Evolutionary conservation across 805 yeast species (phyloP).

Genomic region (Kazachstania psychrophila): DNA sequence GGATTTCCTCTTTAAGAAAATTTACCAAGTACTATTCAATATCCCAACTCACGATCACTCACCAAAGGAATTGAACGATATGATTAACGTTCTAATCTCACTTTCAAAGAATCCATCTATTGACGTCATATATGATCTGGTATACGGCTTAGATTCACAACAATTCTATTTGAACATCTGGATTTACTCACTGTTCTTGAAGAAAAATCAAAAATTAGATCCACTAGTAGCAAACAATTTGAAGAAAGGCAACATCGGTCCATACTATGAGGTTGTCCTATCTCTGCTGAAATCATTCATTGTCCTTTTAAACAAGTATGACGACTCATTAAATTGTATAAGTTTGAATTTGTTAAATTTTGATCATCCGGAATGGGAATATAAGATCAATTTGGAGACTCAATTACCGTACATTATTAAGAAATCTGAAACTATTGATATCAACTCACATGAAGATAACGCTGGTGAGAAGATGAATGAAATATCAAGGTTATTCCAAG

Average conservation of each 20-base stretch:
- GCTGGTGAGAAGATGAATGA: constrained; percentile 5
- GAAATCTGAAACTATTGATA: constrained; percentile 3
- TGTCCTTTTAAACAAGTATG: constrained; percentile 22
- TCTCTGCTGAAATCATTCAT: constrained; percentile 30
- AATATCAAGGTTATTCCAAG: constrained; percentile 30
- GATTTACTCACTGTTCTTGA: constrained; percentile 31
- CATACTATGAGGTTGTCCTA: constrained; percentile 27
- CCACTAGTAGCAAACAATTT: constrained; percentile 9
- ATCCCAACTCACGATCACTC: constrained; percentile 30
- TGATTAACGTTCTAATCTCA: constrained; percentile 56
- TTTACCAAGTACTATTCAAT: constrained; percentile 37
- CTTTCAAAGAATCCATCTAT: constrained; percentile 39
- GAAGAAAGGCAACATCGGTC: constrained; percentile 6
- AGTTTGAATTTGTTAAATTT: constrained; percentile 27
- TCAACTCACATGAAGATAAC: not conserved
- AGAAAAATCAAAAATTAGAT: constrained; percentile 20
- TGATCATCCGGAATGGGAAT: constrained; percentile 32
- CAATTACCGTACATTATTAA: constrained; percentile 30
- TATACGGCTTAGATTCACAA: constrained; percentile 10
- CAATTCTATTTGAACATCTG: constrained; percentile 29
- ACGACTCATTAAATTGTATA: constrained; percentile 19
- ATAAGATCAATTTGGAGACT: constrained; percentile 29
- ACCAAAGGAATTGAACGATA: constrained; percentile 49
- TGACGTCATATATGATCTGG: constrained; percentile 30
- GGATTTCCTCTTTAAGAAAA: constrained; percentile 48